A percentile compares a stretch with the other conserved stretches of the same genome.
phyloP scores from a whole-genome alignment of 2,329 filamentous ascomycete species.

The Pseudocercospora fuligena region DNA sequence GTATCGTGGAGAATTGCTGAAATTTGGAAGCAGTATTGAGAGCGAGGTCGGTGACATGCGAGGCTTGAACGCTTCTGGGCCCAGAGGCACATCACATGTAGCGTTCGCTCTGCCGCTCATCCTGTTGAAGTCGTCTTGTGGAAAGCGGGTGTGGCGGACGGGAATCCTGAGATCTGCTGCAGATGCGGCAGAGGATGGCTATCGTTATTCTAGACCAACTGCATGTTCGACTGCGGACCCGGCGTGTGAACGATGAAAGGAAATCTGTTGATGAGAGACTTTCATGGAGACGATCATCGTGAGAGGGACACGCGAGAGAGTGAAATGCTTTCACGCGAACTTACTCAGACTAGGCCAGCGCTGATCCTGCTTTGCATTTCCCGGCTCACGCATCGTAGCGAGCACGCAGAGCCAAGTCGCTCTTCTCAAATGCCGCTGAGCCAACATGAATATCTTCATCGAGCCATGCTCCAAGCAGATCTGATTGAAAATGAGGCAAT shows the following conservation, averaged over 20 bases:
- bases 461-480: too few relatives aligned
- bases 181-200: not conserved
- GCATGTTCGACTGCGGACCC: too few relatives aligned
- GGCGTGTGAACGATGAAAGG: too few relatives aligned
- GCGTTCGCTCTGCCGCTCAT: not conserved
- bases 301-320: not conserved
- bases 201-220: too few relatives aligned
- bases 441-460: too few relatives aligned
- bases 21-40: slow-evolving; percentile 7
- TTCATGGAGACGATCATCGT: not conserved
- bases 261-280: not conserved
- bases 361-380: not conserved
- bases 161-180: not conserved
- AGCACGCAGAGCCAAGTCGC: not conserved
- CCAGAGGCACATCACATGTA: not conserved
- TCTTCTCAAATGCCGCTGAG: not conserved
- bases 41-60: slow-evolving; percentile 5
- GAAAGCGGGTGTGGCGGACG: not conserved
- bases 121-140: not conserved
- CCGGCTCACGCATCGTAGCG: not conserved
- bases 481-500: too few relatives aligned
- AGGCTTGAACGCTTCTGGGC: slow-evolving; percentile 1
- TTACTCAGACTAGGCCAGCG: not conserved
- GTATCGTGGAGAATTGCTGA: not conserved
- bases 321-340: not conserved